phyloP scores from a whole-genome alignment of 1,284 basidiomycete genomes.

The Apiotrichum domesticum region DNA sequence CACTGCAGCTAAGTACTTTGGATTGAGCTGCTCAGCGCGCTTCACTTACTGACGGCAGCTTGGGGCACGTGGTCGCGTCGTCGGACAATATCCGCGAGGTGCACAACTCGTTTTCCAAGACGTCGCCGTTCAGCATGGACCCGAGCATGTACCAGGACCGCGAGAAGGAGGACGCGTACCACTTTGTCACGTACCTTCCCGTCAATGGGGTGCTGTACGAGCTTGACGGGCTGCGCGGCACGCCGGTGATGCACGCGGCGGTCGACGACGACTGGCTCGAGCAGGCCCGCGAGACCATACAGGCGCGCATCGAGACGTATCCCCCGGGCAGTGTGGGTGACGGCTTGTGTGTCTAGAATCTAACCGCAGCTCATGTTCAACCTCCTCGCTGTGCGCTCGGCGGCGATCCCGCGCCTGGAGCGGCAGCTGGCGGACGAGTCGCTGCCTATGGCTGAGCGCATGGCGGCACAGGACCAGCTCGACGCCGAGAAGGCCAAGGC shows the following conservation, averaged over 20 bases:
- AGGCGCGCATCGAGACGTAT: constrained; percentile 78
- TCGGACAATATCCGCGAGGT: constrained; percentile 76
- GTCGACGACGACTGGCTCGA: constrained; percentile 68
- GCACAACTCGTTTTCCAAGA: constrained; percentile 71
- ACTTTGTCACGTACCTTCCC: constrained; percentile 86
- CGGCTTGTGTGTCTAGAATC: constrained; percentile 1
- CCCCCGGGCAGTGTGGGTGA: constrained; percentile 67
- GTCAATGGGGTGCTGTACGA: constrained; percentile 77
- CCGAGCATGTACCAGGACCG: constrained; percentile 52
- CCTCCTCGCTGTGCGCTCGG: constrained; percentile 73
- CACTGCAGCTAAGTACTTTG: no score
- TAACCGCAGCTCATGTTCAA: constrained; percentile 73
- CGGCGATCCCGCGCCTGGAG: constrained; percentile 64
- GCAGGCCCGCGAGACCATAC: constrained; percentile 73
- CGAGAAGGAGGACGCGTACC: constrained; percentile 82
- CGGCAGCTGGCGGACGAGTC: constrained; percentile 54
- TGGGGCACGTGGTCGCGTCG: constrained; percentile 76
- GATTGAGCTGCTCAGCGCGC: no score
- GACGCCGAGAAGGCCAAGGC: constrained; percentile 71
- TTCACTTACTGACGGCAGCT: constrained; percentile 48
- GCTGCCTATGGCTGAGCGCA: constrained; percentile 50
- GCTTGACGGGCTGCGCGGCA: constrained; percentile 75
- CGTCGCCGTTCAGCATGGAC: constrained; percentile 78
- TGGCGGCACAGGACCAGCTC: constrained; percentile 57
- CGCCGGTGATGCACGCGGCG: constrained; percentile 69